These are phyloP conservation scores for Botrytis medusae DNA, from an alignment of 2,329 filamentous ascomycete species.

Conservation along the genomic window DNA sequence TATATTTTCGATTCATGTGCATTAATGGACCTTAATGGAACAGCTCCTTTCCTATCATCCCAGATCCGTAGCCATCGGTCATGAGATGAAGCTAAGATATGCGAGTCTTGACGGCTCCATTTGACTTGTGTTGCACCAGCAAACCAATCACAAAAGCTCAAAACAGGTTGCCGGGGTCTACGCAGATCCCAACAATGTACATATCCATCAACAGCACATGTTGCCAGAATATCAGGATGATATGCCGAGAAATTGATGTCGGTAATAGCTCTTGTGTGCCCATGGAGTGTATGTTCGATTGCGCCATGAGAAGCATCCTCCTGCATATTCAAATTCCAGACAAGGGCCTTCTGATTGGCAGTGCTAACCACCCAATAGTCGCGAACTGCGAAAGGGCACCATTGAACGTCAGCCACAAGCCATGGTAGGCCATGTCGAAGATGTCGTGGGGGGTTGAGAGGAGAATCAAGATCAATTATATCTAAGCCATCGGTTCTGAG, in stretches of 20 bases:
- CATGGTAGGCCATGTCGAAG: constrained; percentile 86
- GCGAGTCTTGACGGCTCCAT: constrained; percentile 84
- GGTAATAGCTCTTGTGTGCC: constrained; percentile 84
- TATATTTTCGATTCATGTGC: constrained; percentile 94
- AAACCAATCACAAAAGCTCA: constrained; percentile 90
- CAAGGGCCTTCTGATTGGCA: constrained; percentile 88
- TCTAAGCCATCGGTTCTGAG: constrained; percentile 72
- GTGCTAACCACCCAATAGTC: constrained; percentile 95
- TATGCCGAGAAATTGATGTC: constrained; percentile 96
- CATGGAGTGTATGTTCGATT: constrained; percentile 85
- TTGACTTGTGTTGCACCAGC: constrained; percentile 94
- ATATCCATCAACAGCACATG: constrained; percentile 89
- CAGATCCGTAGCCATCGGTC: constrained; percentile 85
- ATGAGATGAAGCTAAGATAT: constrained; percentile 87
- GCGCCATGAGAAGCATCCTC: constrained; percentile 65
- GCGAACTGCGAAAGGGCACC: constrained; percentile 87
- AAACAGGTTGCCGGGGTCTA: constrained; percentile 66
- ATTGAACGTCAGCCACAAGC: constrained; percentile 94
- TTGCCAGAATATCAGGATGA: constrained; percentile 84
- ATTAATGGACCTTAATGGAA: constrained; percentile 78
- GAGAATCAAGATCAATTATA: constrained; percentile 88
- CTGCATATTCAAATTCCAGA: constrained; percentile 83
- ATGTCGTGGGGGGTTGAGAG: constrained; percentile 81
- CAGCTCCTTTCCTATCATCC: constrained; percentile 79
- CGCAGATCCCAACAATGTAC: constrained; percentile 92